These are phyloP conservation scores for Elasticomyces elasticus DNA, from an alignment of 495 filamentous ascomycete genomes.

Conservation along the genomic window DNA sequence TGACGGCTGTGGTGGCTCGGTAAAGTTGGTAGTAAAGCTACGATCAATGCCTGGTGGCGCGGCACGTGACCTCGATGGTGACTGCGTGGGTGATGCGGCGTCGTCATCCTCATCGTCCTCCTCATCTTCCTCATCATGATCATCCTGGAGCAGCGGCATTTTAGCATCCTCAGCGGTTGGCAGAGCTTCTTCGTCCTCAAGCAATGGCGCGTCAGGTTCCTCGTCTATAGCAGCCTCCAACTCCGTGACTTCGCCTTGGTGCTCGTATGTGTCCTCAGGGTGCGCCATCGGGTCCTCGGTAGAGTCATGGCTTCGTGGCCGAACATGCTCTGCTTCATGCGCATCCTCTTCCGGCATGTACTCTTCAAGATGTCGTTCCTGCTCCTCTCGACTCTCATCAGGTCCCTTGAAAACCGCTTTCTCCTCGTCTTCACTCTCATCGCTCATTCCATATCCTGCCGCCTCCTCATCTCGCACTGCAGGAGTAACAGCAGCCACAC, in stretches of 20 bases:
- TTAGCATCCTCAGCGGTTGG: too few relatives aligned
- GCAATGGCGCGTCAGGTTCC: constrained; percentile 13
- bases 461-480: not conserved
- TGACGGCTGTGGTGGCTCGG: not conserved
- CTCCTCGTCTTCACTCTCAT: constrained; percentile 6
- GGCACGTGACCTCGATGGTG: not conserved
- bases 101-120: not conserved
- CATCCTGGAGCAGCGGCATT: too few relatives aligned
- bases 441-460: not conserved
- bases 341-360: not conserved
- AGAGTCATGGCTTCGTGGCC: too few relatives aligned
- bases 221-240: constrained; percentile 20
- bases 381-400: constrained; percentile 6
- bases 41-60: constrained; percentile 12
- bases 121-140: not conserved
- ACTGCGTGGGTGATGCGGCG: not conserved
- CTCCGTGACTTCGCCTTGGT: constrained; percentile 20
- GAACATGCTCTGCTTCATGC: not conserved
- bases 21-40: constrained; percentile 22
- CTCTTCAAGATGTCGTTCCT: constrained; percentile 5
- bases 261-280: constrained; percentile 18
- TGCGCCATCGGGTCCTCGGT: not conserved
- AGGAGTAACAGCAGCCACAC: not conserved
- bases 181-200: constrained; percentile 17
- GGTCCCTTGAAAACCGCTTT: not conserved